Evolutionary conservation across 495 filamentous ascomycete species (phyloP).

Genomic region (Penicillium angulare): DNA sequence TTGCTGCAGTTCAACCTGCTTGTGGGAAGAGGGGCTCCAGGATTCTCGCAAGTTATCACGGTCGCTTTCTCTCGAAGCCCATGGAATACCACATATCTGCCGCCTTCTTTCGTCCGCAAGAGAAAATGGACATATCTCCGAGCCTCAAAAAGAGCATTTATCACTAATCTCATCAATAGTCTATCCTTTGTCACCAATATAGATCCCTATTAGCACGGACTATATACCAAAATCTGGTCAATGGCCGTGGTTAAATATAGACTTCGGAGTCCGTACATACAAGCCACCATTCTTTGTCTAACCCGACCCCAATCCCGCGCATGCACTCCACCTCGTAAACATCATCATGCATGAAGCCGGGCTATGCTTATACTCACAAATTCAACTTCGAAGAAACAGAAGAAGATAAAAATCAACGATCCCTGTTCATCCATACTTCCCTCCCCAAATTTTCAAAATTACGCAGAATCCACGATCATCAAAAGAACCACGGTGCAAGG

Average conservation of each 20-base stretch:
- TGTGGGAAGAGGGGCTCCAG: neutral
- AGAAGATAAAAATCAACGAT: neutral
- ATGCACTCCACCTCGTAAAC: neutral
- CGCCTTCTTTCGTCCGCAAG: neutral
- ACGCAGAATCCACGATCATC: slow-evolving; percentile 9
- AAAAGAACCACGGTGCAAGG: slow-evolving; percentile 12
- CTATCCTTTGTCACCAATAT: no score
- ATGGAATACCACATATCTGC: no score
- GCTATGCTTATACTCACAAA: neutral
- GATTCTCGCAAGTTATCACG: neutral
- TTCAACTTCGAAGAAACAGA: neutral
- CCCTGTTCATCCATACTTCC: no score
- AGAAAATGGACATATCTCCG: neutral
- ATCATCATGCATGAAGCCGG: neutral
- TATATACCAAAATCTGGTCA: neutral
- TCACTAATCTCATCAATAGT: no score
- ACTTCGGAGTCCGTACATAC: neutral
- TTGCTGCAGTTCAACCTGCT: neutral
- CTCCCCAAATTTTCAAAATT: neutral
- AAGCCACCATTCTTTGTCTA: neutral
- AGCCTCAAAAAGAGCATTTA: no score
- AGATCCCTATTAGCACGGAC: neutral
- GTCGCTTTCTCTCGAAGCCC: no score
- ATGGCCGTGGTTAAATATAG: neutral
- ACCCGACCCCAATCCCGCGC: neutral